Conservation (phyloP, 1,139 yeast species). For the Suhomyces bribrorum region DNA sequence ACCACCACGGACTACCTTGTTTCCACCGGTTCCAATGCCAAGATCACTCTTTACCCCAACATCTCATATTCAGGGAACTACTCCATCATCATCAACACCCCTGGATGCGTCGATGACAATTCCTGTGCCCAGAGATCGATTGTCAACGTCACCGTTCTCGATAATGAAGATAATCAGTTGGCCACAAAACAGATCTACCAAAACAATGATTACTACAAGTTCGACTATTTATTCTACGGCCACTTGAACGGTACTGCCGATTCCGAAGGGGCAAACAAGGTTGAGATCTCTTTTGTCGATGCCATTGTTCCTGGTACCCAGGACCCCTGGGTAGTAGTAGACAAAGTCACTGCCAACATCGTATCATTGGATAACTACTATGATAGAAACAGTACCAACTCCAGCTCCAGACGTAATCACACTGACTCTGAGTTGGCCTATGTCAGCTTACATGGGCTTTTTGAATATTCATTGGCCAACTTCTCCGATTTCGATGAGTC, state of each 20-base stretch:
- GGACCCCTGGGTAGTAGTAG: constrained; percentile 67
- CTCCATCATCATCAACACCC: constrained; percentile 72
- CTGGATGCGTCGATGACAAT: constrained; percentile 75
- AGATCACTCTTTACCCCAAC: constrained; percentile 67
- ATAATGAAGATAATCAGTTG: constrained; percentile 47
- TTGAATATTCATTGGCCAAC: constrained; percentile 77
- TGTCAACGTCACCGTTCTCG: constrained; percentile 70
- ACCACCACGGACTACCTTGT: constrained; percentile 33
- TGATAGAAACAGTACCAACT: constrained; percentile 32
- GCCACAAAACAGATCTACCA: constrained; percentile 61
- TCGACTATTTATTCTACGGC: constrained; percentile 76
- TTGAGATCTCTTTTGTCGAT: constrained; percentile 46
- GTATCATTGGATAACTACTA: constrained; percentile 49
- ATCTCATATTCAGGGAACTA: constrained; percentile 75
- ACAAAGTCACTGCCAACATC: constrained; percentile 60
- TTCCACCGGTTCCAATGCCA: constrained; percentile 34
- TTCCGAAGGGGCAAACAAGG: constrained; percentile 46
- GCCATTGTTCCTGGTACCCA: constrained; percentile 27
- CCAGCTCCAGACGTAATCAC: constrained; percentile 18
- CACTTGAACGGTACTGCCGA: constrained; percentile 53
- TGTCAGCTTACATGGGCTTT: constrained; percentile 63
- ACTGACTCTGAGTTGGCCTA: constrained; percentile 27
- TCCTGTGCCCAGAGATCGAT: constrained; percentile 74
- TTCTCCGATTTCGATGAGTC: constrained; percentile 51
- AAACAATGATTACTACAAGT: constrained; percentile 76